Evolutionary conservation across 1,284 basidiomycete genomes (phyloP).

Genomic region (Fomes fomentarius): DNA sequence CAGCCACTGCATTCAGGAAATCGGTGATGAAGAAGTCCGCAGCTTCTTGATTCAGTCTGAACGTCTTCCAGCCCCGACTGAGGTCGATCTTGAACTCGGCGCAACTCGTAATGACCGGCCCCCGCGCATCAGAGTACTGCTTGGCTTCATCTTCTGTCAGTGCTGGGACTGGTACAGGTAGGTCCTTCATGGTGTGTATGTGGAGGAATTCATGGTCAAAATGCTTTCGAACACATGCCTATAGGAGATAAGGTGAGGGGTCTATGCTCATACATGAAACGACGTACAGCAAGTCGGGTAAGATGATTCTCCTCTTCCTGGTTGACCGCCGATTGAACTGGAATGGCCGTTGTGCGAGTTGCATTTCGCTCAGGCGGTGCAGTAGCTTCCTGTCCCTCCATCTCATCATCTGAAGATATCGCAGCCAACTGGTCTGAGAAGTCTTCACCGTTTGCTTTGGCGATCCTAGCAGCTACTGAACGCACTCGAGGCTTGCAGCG

Average conservation of each 20-base stretch:
- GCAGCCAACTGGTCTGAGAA: neutral
- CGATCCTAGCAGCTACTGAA: neutral
- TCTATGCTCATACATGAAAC: no score
- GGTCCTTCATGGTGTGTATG: neutral
- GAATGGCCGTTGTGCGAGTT: no score
- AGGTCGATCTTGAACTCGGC: constrained; percentile 4
- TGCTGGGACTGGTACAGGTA: neutral
- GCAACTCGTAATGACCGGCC: neutral
- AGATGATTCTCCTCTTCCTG: no score
- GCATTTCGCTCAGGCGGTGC: no score
- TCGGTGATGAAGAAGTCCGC: neutral
- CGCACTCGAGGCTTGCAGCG: neutral
- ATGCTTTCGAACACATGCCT: neutral
- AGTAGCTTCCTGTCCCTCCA: no score
- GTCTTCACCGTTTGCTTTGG: neutral
- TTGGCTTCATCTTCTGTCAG: constrained; percentile 1
- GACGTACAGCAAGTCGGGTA: no score
- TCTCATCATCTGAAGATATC: neutral
- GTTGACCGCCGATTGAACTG: no score
- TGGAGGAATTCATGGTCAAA: neutral
- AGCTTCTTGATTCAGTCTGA: neutral
- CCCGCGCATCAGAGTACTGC: neutral
- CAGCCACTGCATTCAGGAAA: neutral
- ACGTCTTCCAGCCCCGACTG: neutral
- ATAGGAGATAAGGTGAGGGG: neutral